A percentile compares a stretch with the other conserved stretches of the same genome.
phyloP scores from a whole-genome alignment of 768 basidiomycete genomes.

The Polyporus arcularius region DNA sequence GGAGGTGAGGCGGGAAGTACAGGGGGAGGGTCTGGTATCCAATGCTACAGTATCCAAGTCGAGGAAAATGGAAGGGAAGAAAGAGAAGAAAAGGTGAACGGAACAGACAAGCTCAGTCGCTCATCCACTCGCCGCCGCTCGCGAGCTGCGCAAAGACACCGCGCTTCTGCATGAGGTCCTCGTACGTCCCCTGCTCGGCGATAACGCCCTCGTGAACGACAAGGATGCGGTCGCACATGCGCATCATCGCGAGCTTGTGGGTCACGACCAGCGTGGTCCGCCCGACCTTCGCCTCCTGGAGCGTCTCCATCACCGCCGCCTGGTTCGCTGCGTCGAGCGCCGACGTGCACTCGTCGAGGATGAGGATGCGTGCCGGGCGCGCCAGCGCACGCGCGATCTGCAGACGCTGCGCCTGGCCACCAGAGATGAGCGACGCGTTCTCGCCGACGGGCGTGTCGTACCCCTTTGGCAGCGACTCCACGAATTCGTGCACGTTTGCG shows the following conservation, averaged over 20 bases:
- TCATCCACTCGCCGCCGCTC: slow-evolving; percentile 71
- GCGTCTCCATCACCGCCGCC: slow-evolving; percentile 76
- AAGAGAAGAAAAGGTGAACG: background rate
- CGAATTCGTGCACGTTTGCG: slow-evolving; percentile 87
- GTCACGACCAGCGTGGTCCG: slow-evolving; percentile 91
- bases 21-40: slow-evolving; percentile 6
- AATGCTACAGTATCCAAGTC: slow-evolving; percentile 22
- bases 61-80: background rate
- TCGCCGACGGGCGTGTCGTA: slow-evolving; percentile 90
- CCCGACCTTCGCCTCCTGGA: slow-evolving; percentile 60
- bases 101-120: slow-evolving; percentile 11
- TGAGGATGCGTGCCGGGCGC: slow-evolving; percentile 67
- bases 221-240: slow-evolving; percentile 86
- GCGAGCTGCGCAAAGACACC: slow-evolving; percentile 81
- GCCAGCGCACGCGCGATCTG: slow-evolving; percentile 92
- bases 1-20: background rate
- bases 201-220: slow-evolving; percentile 78
- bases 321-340: slow-evolving; percentile 88
- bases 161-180: slow-evolving; percentile 61
- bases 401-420: slow-evolving; percentile 92
- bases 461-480: slow-evolving; percentile 74
- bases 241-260: slow-evolving; percentile 90
- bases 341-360: slow-evolving; percentile 95
- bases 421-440: slow-evolving; percentile 88
- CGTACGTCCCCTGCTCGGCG: slow-evolving; percentile 78